Evolutionary conservation across 2,329 filamentous ascomycete genomes (phyloP).

Genomic region (Tolypocladium cylindrosporum): DNA sequence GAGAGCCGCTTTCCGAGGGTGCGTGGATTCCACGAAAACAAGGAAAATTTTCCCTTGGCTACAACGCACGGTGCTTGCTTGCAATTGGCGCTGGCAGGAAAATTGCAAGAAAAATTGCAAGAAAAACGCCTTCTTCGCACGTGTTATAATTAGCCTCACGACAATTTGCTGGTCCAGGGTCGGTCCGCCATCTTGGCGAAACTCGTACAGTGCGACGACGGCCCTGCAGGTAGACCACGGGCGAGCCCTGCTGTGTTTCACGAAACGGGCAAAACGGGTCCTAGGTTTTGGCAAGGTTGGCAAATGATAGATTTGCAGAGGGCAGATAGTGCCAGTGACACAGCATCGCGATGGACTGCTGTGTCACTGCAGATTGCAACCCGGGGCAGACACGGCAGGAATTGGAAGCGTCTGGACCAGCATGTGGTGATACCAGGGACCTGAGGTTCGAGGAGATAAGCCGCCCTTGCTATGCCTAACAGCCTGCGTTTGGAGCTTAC

Average conservation of each 20-base stretch:
- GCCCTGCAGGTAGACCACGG: neutral
- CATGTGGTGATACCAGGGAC: neutral
- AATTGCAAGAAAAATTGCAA: neutral
- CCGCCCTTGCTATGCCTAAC: too few species aligned
- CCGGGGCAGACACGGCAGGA: neutral
- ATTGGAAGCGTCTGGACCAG: neutral
- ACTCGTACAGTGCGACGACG: neutral
- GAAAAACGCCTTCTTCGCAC: neutral
- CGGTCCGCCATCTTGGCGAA: neutral
- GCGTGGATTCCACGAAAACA: neutral
- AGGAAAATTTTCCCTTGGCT: neutral
- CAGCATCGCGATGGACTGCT: neutral
- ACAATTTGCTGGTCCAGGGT: neutral
- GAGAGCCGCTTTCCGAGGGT: neutral
- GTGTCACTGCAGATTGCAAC: neutral
- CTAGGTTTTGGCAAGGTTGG: neutral
- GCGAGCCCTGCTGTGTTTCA: neutral
- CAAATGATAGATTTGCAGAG: neutral
- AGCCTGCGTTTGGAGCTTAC: too few species aligned
- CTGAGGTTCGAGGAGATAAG: neutral
- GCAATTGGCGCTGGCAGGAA: neutral
- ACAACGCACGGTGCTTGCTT: neutral
- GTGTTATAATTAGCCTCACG: neutral
- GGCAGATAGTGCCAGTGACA: neutral
- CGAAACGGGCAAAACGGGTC: neutral